Evolutionary conservation across 352 stramenopile genomes (phyloP).

Genomic region (Phytophthora aleatoria): DNA sequence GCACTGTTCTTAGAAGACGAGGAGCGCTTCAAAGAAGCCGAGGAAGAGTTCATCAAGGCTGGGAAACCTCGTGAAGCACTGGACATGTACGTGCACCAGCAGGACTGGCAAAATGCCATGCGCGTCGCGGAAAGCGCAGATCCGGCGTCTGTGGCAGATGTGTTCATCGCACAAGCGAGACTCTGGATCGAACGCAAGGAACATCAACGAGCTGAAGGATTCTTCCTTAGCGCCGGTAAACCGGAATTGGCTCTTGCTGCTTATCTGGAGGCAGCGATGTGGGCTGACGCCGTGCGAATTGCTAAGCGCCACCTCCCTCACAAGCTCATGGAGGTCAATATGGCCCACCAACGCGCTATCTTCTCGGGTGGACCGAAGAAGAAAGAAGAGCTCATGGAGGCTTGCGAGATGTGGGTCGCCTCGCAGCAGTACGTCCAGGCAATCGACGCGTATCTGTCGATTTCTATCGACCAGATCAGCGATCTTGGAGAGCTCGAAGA

Average conservation of each 20-base stretch:
- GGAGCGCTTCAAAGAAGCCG: slow-evolving; percentile 92
- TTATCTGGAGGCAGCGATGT: slow-evolving; percentile 89
- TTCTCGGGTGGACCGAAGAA: slow-evolving; percentile 77
- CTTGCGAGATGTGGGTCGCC: slow-evolving; percentile 89
- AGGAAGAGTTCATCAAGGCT: slow-evolving; percentile 93
- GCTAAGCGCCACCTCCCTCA: slow-evolving; percentile 92
- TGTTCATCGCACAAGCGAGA: slow-evolving; percentile 92
- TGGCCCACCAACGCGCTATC: slow-evolving; percentile 80
- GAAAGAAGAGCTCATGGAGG: slow-evolving; percentile 85
- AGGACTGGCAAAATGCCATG: slow-evolving; percentile 93
- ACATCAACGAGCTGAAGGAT: slow-evolving; percentile 81
- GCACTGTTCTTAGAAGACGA: slow-evolving; percentile 94
- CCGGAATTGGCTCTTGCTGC: slow-evolving; percentile 89
- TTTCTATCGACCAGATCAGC: slow-evolving; percentile 69
- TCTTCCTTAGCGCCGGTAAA: slow-evolving; percentile 92
- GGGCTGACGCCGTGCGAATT: slow-evolving; percentile 89
- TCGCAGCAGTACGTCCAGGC: slow-evolving; percentile 90
- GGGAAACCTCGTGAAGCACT: slow-evolving; percentile 93
- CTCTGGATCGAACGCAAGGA: slow-evolving; percentile 89
- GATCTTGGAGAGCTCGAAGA: slow-evolving; percentile 82
- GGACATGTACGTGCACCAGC: slow-evolving; percentile 96
- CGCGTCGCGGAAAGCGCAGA: slow-evolving; percentile 92
- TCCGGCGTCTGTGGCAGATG: slow-evolving; percentile 85
- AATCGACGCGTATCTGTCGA: slow-evolving; percentile 92
- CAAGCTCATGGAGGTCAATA: slow-evolving; percentile 92